Conservation (phyloP, 2,329 filamentous ascomycete genomes). For the Camptophora hylomeconis region DNA sequence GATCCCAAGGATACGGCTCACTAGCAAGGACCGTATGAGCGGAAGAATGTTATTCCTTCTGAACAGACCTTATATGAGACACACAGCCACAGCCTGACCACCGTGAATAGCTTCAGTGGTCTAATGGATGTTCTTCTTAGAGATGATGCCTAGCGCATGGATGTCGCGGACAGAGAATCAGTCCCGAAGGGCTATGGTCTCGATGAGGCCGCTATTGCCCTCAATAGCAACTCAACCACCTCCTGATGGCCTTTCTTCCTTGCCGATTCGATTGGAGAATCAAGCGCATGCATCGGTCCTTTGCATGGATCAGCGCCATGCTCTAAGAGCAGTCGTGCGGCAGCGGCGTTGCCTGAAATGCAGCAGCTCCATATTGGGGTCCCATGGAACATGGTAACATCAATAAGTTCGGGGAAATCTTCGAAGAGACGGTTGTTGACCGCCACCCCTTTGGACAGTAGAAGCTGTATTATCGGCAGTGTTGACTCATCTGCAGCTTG, state of each 20-base stretch:
- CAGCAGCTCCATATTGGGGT: slow-evolving; percentile 1
- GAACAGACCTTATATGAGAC: too few species aligned
- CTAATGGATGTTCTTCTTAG: too few species aligned
- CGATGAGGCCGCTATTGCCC: not conserved
- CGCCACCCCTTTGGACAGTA: slow-evolving; percentile 1
- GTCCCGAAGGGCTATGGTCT: too few species aligned
- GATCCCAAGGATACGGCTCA: too few species aligned
- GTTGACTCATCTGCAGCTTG: not conserved
- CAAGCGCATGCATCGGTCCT: not conserved
- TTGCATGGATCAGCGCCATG: slow-evolving; percentile 1
- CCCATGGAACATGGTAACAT: slow-evolving; percentile 1
- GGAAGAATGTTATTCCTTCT: too few species aligned
- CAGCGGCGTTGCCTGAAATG: not conserved
- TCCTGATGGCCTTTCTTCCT: slow-evolving; percentile 1
- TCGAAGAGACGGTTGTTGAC: not conserved
- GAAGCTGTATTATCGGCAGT: not conserved
- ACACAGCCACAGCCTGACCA: too few species aligned
- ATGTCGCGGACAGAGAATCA: too few species aligned
- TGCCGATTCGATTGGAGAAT: not conserved
- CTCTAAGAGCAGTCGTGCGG: not conserved
- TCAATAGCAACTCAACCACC: not conserved
- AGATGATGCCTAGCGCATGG: too few species aligned
- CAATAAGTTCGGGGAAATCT: not conserved
- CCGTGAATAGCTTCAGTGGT: too few species aligned
- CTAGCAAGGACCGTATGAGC: too few species aligned